Base-by-base conservation (phyloP, 768 basidiomycete species). In the Fomitopsis pulvina region DNA sequence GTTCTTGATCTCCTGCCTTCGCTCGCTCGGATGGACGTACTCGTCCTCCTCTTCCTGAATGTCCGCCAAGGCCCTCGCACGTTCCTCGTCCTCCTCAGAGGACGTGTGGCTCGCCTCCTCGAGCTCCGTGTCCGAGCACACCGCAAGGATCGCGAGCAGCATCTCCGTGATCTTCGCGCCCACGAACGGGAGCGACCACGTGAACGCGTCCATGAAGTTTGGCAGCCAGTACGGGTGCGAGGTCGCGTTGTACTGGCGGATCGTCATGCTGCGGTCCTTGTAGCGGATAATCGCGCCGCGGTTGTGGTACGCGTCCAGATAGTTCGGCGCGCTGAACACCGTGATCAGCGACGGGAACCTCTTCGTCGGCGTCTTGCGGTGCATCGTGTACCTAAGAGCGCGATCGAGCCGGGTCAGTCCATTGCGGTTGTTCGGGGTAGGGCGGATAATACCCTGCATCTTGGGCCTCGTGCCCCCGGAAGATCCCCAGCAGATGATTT, bases 181-280 rank as follows among this genome's bases (percentile, higher is more conserved):
- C 6, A 99, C 96, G 62, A 98, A 98, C 0, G 96, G 96, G 52
- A 99, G 68, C 73, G 87, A 90, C 96, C 96, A 99, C 0, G 96
- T 97, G 64, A 99, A 99, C 21, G 94, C 94, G 60, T 98, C 95
- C 94, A 98, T 97, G 62, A 99, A 99, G 68, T 99, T 99, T 3
- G 96, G 96, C 47, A 99, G 72, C 95, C 95, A 98, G 65, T 97
- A 98, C 7, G 80, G 80, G 54, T 83, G 80, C 32, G 78, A 74
- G n/a, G 66, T 67, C n/a, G 64, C 57, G 42, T 69, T 68, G 51
- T 62, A 68, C 51, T 68, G 67, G 39, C 92, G 78, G 52, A 97
- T 95, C 45, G 92, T 96, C 72, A 96, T 93, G 49, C 89, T 93
- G 70, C 92, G 94, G 67, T 92, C 92, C 58, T 87, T 91, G 63